Conservation (phyloP, 2,329 filamentous ascomycete genomes). For the Hortaea werneckii region DNA sequence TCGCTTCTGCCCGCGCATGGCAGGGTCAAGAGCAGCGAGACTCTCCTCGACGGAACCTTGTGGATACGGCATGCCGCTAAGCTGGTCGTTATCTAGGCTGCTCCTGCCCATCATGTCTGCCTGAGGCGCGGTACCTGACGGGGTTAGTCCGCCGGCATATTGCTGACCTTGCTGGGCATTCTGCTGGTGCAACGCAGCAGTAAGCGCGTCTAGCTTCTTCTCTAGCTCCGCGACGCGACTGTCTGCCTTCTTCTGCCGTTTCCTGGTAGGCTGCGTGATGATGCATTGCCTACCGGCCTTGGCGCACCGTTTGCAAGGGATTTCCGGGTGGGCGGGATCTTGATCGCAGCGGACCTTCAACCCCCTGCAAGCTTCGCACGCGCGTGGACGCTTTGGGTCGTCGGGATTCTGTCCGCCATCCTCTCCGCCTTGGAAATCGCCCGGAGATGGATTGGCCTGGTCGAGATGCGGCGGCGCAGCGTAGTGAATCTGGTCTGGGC, state of each 20-base stretch:
- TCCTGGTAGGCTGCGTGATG: constrained; percentile 63
- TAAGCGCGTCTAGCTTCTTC: constrained; percentile 84
- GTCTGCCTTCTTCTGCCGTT: constrained; percentile 86
- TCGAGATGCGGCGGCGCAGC: constrained; percentile 1
- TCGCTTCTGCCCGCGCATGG: constrained; percentile 12
- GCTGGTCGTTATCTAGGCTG: not conserved
- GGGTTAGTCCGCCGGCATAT: constrained; percentile 6
- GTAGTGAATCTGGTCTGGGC: constrained; percentile 8
- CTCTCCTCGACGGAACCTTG: not conserved
- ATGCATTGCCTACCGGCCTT: constrained; percentile 72
- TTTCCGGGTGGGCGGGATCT: constrained; percentile 51
- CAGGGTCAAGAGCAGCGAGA: not conserved
- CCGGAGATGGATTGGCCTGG: not conserved
- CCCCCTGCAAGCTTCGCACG: constrained; percentile 39
- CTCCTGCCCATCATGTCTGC: constrained; percentile 9
- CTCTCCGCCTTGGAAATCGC: constrained; percentile 6
- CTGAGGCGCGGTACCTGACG: constrained; percentile 6
- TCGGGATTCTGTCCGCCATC: constrained; percentile 8
- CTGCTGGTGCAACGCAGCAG: constrained; percentile 61
- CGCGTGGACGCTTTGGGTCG: constrained; percentile 37
- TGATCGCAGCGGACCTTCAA: constrained; percentile 70
- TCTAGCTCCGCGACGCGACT: constrained; percentile 81
- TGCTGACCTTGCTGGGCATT: constrained; percentile 11
- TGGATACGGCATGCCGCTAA: not conserved
- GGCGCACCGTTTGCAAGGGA: constrained; percentile 54